Percentiles rank a stretch among this genome's conserved stretches.
These are phyloP conservation scores for Vitrella brassicaformis DNA, from an alignment of 73 alveolate species.

Conservation along the genomic window DNA sequence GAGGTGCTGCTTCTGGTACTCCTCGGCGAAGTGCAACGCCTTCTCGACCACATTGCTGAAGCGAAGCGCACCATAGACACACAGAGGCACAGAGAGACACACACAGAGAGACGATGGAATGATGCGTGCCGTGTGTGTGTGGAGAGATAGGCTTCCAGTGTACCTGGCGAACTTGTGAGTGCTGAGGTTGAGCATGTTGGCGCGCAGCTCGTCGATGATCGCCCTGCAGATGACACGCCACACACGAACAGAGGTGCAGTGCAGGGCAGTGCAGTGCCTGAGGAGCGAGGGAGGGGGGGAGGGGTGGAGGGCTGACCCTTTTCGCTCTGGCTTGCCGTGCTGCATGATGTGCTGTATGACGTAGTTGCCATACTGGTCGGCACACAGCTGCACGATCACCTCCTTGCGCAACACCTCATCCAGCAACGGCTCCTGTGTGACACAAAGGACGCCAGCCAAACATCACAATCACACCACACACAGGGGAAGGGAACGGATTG, in stretches of 20 bases:
- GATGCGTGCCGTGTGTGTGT: not conserved
- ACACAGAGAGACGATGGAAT: not conserved
- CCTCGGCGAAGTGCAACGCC: slow-evolving; percentile 29
- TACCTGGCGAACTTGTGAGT: slow-evolving; percentile 56
- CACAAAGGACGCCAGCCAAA: slow-evolving; percentile 1
- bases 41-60: slow-evolving; percentile 39
- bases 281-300: too few species aligned
- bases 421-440: slow-evolving; percentile 26
- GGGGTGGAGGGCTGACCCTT: too few species aligned
- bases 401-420: slow-evolving; percentile 44
- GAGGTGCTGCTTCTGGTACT: slow-evolving; percentile 9
- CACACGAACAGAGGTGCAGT: too few species aligned
- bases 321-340: slow-evolving; percentile 62
- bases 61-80: slow-evolving; percentile 8
- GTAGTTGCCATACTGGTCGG: slow-evolving; percentile 48
- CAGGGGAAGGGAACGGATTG: slow-evolving; percentile 1
- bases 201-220: slow-evolving; percentile 44
- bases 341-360: slow-evolving; percentile 81
- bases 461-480: not conserved
- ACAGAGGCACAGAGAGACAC: not conserved
- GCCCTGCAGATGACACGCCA: not conserved
- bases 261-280: too few species aligned
- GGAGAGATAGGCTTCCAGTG: not conserved
- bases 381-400: slow-evolving; percentile 41
- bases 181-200: slow-evolving; percentile 41